Percentiles rank a stretch among this genome's conserved stretches.
phyloP scores from a whole-genome alignment of 2,329 filamentous ascomycete species.

The Hypoxylon sp. region DNA sequence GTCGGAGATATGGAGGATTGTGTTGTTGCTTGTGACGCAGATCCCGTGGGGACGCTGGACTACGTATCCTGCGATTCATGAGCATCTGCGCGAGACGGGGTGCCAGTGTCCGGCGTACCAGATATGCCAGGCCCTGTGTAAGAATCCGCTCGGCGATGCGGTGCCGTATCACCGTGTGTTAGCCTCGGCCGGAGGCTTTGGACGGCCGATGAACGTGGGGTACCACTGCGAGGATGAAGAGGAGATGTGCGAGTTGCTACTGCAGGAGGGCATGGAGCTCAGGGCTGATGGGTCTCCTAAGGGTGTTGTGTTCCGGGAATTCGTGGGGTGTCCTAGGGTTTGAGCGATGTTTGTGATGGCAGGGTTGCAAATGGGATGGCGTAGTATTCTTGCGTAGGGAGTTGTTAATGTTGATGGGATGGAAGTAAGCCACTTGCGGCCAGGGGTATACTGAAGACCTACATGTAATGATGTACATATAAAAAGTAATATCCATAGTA shows the following conservation, averaged over 20 bases:
- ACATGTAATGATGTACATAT: neutral
- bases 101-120: neutral
- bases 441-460: no score
- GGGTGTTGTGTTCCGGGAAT: neutral
- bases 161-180: neutral
- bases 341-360: neutral
- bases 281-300: neutral
- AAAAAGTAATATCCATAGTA: neutral
- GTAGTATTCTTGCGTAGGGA: no score
- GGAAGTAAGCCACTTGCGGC: no score
- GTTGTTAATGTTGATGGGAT: no score
- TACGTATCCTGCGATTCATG: neutral
- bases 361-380: neutral
- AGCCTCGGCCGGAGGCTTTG: neutral
- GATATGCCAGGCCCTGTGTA: neutral
- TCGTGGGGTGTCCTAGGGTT: neutral
- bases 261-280: neutral
- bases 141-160: neutral
- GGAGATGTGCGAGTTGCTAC: neutral
- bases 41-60: neutral
- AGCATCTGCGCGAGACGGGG: neutral
- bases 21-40: neutral
- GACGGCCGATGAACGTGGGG: neutral
- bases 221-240: neutral
- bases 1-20: neutral